Conservation (phyloP, 352 stramenopile genomes). For the Phytophthora ramorum region DNA sequence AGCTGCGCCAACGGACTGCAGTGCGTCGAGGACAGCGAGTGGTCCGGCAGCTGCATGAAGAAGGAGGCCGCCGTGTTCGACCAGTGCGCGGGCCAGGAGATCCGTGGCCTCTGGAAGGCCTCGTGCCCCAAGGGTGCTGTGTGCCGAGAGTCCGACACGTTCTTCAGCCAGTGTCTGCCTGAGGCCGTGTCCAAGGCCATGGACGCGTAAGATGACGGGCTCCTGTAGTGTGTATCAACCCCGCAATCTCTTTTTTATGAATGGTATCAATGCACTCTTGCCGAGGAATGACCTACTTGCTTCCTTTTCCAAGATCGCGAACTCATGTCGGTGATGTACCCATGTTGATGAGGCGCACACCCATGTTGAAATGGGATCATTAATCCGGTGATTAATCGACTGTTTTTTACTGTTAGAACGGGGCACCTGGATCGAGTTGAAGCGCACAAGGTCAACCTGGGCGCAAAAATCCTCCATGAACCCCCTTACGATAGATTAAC, state of each 20-base stretch:
- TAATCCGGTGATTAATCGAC: background rate
- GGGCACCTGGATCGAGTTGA: too few species aligned
- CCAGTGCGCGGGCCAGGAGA: conserved; percentile 35
- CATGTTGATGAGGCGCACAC: background rate
- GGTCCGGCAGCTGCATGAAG: conserved; percentile 39
- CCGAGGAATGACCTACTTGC: too few species aligned
- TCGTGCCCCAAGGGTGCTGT: conserved; percentile 32
- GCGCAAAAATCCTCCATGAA: conserved; percentile 1
- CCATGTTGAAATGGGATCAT: background rate
- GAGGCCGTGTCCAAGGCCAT: conserved; percentile 27
- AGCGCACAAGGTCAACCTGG: conserved; percentile 1
- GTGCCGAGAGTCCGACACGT: conserved; percentile 33
- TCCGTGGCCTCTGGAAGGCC: conserved; percentile 37
- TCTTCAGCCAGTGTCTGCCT: conserved; percentile 41
- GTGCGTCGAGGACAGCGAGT: conserved; percentile 37
- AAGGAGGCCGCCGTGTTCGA: conserved; percentile 35
- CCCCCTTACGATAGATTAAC: too few species aligned
- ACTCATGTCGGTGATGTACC: background rate
- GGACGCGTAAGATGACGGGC: conserved; percentile 17
- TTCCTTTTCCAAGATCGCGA: background rate
- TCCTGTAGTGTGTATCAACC: conserved; percentile 4
- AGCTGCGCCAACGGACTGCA: conserved; percentile 30
- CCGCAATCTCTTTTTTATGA: conserved; percentile 13
- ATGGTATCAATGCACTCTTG: conserved; percentile 1
- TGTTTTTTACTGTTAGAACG: conserved; percentile 6